Percentiles rank a stretch among this genome's conserved stretches.
These are phyloP conservation scores for Drechslerella dactyloides DNA, from an alignment of 2,329 filamentous ascomycete species.

Conservation along the genomic window DNA sequence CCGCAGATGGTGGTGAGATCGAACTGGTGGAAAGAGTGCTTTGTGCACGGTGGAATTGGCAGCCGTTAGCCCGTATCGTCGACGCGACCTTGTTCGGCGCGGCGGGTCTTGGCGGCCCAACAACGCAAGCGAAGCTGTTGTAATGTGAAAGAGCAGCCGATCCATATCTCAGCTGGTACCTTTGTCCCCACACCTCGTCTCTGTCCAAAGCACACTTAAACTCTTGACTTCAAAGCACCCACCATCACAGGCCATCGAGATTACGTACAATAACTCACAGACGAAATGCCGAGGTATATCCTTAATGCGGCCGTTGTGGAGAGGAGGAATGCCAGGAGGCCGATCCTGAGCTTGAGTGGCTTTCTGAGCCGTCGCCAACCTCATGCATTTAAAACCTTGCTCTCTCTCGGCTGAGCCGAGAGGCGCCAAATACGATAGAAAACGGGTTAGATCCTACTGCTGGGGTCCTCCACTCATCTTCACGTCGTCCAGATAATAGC, in stretches of 20 bases:
- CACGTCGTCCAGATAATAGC: conserved; percentile 10
- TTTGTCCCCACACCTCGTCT: neutral
- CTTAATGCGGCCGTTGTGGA: conserved; percentile 7
- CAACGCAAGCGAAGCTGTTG: conserved; percentile 42
- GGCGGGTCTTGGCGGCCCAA: conserved; percentile 29
- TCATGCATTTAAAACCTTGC: conserved; percentile 23
- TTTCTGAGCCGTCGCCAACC: conserved; percentile 28
- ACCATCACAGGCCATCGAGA: conserved; percentile 5
- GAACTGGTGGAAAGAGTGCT: conserved; percentile 20
- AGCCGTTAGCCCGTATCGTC: no score
- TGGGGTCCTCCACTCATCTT: neutral
- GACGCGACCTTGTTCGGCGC: neutral
- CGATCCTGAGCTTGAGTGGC: conserved; percentile 36
- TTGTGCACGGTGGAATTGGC: neutral
- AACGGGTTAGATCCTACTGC: conserved; percentile 5
- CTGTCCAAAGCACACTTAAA: no score
- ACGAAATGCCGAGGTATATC: conserved; percentile 34
- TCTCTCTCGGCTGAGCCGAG: conserved; percentile 42
- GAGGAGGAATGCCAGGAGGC: conserved; percentile 8
- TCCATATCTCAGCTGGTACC: neutral
- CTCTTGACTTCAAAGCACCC: no score
- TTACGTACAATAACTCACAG: conserved; percentile 16
- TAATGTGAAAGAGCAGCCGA: conserved; percentile 8
- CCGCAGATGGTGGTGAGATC: conserved; percentile 1
- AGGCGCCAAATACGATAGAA: conserved; percentile 5